Percentiles rank a stretch among this genome's conserved stretches.
These are phyloP conservation scores for Tetradesmus lagerheimii DNA, from an alignment of 139 green algal genomes.

Conservation along the genomic window DNA sequence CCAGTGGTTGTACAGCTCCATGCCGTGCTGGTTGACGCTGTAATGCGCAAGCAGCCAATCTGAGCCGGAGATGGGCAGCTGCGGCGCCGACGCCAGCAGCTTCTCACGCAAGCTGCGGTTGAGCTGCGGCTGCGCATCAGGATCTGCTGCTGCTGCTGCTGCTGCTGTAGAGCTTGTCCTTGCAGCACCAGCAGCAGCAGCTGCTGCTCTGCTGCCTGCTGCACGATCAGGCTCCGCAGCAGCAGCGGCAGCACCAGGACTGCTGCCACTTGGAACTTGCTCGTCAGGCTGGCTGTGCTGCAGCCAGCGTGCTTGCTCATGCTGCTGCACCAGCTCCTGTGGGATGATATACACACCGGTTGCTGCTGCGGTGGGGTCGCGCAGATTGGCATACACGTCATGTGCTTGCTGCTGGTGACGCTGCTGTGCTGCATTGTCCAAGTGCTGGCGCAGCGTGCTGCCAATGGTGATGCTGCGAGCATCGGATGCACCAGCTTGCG, in stretches of 20 bases:
- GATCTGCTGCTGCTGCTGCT: background rate
- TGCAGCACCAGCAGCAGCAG: background rate
- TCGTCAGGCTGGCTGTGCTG: constrained; percentile 14
- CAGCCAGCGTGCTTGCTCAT: constrained; percentile 23
- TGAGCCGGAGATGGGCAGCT: constrained; percentile 10
- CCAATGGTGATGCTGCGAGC: background rate
- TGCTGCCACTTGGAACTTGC: background rate
- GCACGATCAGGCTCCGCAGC: too few species aligned
- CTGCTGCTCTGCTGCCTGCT: background rate
- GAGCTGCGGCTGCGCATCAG: background rate
- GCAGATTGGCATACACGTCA: constrained; percentile 5
- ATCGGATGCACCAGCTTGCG: background rate
- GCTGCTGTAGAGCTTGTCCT: background rate
- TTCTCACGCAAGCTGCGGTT: constrained; percentile 15
- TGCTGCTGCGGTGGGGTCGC: background rate
- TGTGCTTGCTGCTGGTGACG: background rate
- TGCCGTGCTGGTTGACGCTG: constrained; percentile 36
- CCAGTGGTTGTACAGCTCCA: constrained; percentile 53
- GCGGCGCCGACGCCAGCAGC: constrained; percentile 10
- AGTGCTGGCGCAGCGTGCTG: background rate
- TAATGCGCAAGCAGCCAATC: constrained; percentile 37
- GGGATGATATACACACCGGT: constrained; percentile 13
- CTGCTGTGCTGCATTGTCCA: background rate
- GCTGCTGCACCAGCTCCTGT: background rate
- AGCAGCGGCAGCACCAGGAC: background rate